Percentiles rank a stretch among this genome's conserved stretches.
Evolutionary conservation across 2,329 filamentous ascomycete species (phyloP).

Genomic region (Talaromyces verruculosus): DNA sequence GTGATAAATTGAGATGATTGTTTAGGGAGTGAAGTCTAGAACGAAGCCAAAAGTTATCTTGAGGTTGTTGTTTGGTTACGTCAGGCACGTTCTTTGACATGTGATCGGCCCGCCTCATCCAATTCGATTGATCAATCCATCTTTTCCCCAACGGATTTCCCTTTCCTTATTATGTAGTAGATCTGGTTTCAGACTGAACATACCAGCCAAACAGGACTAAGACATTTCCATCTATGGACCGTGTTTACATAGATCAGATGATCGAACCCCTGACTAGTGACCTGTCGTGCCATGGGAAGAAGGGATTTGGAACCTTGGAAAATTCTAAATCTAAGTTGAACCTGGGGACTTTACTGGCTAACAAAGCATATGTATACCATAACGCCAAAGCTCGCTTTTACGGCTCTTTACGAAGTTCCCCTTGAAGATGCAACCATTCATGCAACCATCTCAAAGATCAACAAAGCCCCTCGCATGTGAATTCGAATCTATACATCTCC

Average conservation of each 20-base stretch:
- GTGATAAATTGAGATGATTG: neutral
- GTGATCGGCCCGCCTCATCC: slow-evolving; percentile 22
- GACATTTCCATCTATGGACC: neutral
- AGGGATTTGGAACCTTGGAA: neutral
- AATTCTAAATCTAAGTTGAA: too few species aligned
- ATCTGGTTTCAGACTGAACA: neutral
- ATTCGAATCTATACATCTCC: neutral
- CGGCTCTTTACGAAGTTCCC: neutral
- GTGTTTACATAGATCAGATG: neutral
- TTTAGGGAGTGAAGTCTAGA: neutral
- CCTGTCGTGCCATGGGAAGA: neutral
- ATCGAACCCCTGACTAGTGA: neutral
- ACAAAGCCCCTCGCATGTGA: neutral
- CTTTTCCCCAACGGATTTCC: neutral
- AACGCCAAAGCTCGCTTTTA: neutral
- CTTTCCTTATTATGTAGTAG: neutral
- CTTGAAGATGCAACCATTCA: neutral
- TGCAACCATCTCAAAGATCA: neutral
- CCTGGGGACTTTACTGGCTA: neutral
- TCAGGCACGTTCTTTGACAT: slow-evolving; percentile 22
- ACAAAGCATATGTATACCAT: neutral
- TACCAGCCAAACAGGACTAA: neutral
- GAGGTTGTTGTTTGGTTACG: slow-evolving; percentile 19
- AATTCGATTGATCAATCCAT: neutral
- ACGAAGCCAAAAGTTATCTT: slow-evolving; percentile 17